Evolutionary conservation across 495 filamentous ascomycete species (phyloP), one percentile per base, ranked within the genome.

Genomic region (Usnea hakonensis): DNA sequence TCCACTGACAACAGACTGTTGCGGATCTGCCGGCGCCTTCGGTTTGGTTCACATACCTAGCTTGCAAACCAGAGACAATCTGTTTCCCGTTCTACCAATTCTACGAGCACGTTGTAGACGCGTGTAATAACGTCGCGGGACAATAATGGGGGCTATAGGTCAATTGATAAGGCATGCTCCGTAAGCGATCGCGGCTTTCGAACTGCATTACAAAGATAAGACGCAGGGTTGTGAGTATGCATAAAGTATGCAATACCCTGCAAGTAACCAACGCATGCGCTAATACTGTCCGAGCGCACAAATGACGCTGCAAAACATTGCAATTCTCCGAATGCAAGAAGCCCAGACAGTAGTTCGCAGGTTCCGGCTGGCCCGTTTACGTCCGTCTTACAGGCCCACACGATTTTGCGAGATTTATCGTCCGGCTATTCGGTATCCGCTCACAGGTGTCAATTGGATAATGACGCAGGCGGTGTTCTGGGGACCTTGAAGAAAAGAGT

Each of bases 231-330:
- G 21, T 11, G 23, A 50, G 46, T 2, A 26, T 50, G 46, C 46
- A 58, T 33, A 21, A 32, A 36, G 13, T 30, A 50, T 54, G 58
- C 44, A 41, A 16, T 30, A 35, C 58, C 21, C 50, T 60, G 58
- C 58, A 48, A 61, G 48, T 61, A 7, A 40, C 36, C 8, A 54
- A 50, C 26, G 46, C 46, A 43, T 61, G 58, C 58, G 48, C 58
- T 48, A 61, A 35, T 40, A 37, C 9, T 38, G 26, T 52, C 58
- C 53, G 58, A 61, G 37, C 48, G 58, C 40, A 37, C 46, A 41
- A 16, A 10, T 38, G 53, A 35, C 26, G 48, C 26, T 54, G 58
- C 58, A 54, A 26, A 14, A 43, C 28, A 54, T 43, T 43, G 56
- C 40, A 30, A 32, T 43, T 32, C 16, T 50, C 30, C 40, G n/a